Base-by-base conservation (phyloP, 306 rosid species). In the Cucumis hystrix region DNA sequence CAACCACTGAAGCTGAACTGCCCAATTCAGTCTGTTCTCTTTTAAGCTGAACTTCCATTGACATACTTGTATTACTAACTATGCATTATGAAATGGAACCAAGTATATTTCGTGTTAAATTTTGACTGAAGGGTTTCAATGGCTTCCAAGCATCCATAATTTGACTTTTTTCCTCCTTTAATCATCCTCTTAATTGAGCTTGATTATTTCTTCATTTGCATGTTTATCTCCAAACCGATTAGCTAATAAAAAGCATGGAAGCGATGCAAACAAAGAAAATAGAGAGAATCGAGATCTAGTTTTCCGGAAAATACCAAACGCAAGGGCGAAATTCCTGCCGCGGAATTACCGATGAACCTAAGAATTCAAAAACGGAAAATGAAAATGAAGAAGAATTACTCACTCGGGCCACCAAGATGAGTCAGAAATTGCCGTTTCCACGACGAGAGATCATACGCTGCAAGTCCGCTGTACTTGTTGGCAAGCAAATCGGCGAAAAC, bases 381-480 rank as follows among this genome's bases (percentile, higher is more conserved):
- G 72, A 58, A 54, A 57, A 30, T 20, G 14, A 59, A 23, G 71
- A 57, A 54, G 8, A 28, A 28, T 6, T 9, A 30, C 92, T 88
- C 82, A 95, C 98, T 78, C 16, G 86, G 88, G 45, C 84, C 88
- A 30, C 77, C 35, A 72, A 92, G 97, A 21, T 81, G 91, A 13
- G 97, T 86, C 16, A 92, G 87, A 82, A 92, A 95, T 47, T 90
- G 70, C 18, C 92, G 88, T 33, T 89, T 79, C 92, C 91, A 90
- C 57, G 95, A 78, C 43, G 93, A 79, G 78, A 92, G 77, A 83
- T 95, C 98, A 25, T 90, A 90, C 6, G 97, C 98, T 0, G 83
- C 83, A 12, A 95, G 83, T 4, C 90, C 95, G 20, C 88, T 63
- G 67, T 89, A 90, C 8, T 84, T 81, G 57, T 84, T 87, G 3